phyloP scores from a whole-genome alignment of 768 basidiomycete species.

The Tylopilus balloui region DNA sequence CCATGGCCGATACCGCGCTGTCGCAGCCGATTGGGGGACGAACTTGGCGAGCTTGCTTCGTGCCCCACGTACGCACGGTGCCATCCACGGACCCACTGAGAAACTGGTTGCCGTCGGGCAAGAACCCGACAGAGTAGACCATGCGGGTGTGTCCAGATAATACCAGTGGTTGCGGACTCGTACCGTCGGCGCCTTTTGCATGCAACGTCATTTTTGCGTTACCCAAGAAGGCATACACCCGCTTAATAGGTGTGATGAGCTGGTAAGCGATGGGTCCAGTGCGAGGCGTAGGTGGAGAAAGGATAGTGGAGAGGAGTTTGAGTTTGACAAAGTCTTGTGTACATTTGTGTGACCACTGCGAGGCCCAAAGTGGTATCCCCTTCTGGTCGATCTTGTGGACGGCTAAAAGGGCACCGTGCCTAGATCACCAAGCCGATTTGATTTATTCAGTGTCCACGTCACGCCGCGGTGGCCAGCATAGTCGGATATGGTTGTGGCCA shows the following conservation, averaged over 20 bases:
- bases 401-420: too few relatives aligned
- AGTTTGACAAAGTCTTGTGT: not conserved
- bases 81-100: slow-evolving; percentile 2
- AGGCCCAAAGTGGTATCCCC: not conserved
- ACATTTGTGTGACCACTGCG: not conserved
- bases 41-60: not conserved
- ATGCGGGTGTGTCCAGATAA: slow-evolving; percentile 1
- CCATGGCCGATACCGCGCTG: not conserved
- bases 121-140: slow-evolving; percentile 5
- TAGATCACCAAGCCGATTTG: too few relatives aligned
- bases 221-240: not conserved
- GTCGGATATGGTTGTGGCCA: too few relatives aligned
- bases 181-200: not conserved
- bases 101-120: slow-evolving; percentile 1
- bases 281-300: not conserved
- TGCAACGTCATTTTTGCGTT: not conserved
- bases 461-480: too few relatives aligned
- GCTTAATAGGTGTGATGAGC: not conserved
- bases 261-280: not conserved
- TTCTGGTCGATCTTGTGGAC: not conserved
- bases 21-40: not conserved
- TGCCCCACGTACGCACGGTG: not conserved
- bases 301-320: not conserved
- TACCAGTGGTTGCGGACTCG: not conserved
- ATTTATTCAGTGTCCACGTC: not conserved